Percentiles rank a stretch among this genome's conserved stretches.
Conservation (phyloP, 345 rosid genomes). For the Brassica carinata region DNA sequence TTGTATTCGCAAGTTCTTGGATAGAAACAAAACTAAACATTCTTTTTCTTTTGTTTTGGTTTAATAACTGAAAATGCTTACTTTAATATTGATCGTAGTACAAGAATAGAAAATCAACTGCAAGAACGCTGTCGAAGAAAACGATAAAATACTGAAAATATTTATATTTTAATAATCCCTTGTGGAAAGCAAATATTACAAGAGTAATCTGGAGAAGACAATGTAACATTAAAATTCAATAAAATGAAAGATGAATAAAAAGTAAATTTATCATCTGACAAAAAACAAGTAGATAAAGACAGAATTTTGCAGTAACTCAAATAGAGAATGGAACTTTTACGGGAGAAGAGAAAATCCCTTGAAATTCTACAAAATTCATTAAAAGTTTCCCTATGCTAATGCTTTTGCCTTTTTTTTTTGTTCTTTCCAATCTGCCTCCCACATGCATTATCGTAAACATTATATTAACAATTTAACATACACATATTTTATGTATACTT, state of each 20-base stretch:
- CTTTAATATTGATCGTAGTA: constrained; percentile 35
- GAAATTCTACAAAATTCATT: constrained; percentile 81
- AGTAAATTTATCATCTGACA: constrained; percentile 3
- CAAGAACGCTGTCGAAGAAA: constrained; percentile 34
- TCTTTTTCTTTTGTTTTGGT: constrained; percentile 22
- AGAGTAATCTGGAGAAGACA: constrained; percentile 27
- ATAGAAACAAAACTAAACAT: constrained; percentile 42
- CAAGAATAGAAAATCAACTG: constrained; percentile 34
- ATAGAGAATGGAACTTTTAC: constrained; percentile 9
- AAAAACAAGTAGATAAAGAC: neutral
- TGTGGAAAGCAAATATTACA: constrained; percentile 29
- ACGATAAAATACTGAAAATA: constrained; percentile 20
- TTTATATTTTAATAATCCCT: neutral
- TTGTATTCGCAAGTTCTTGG: constrained; percentile 29
- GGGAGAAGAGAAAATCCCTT: constrained; percentile 74
- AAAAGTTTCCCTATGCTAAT: constrained; percentile 54
- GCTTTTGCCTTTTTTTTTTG: constrained; percentile 31
- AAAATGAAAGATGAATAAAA: constrained; percentile 5
- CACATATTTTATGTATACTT: neutral
- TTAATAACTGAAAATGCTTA: constrained; percentile 26
- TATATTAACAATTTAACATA: neutral
- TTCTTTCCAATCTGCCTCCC: constrained; percentile 54
- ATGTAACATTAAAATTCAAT: constrained; percentile 26
- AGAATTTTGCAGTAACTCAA: neutral
- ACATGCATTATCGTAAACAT: constrained; percentile 50